Evolutionary conservation across 768 basidiomycete genomes (phyloP).

Genomic region (Hypholoma sublateritium): DNA sequence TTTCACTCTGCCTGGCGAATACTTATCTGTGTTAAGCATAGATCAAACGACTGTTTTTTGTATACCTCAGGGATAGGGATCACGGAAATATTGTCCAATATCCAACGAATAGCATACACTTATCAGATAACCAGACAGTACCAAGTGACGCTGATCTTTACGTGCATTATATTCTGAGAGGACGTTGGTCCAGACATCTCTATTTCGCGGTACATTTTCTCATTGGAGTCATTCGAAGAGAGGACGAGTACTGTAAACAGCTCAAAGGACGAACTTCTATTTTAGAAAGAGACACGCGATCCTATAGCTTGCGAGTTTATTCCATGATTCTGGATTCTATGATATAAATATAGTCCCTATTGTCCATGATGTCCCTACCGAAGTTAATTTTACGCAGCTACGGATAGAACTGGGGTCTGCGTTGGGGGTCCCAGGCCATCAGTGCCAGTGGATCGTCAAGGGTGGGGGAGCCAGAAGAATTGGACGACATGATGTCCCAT

Average conservation of each 20-base stretch:
- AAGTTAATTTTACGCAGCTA: background rate
- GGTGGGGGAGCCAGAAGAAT: slow-evolving; percentile 29
- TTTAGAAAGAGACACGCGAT: background rate
- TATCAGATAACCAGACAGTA: too few species aligned
- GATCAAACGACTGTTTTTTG: too few species aligned
- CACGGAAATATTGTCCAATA: too few species aligned
- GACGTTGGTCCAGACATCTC: too few species aligned
- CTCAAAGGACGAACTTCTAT: background rate
- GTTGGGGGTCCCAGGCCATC: slow-evolving; percentile 61
- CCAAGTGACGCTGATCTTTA: too few species aligned
- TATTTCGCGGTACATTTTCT: background rate
- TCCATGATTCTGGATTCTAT: background rate
- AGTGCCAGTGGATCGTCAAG: slow-evolving; percentile 48
- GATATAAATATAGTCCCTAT: background rate
- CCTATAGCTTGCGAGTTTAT: background rate
- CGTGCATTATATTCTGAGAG: too few species aligned
- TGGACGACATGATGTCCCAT: slow-evolving; percentile 29
- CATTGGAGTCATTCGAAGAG: background rate
- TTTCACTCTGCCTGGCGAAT: too few species aligned
- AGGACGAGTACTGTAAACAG: background rate
- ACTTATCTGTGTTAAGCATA: too few species aligned
- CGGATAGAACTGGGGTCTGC: slow-evolving; percentile 19
- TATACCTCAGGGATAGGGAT: too few species aligned
- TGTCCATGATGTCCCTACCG: background rate
- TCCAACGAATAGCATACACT: too few species aligned